These are phyloP conservation scores for Moricandia moricandioides DNA, from an alignment of 345 rosid genomes.

Conservation along the genomic window DNA sequence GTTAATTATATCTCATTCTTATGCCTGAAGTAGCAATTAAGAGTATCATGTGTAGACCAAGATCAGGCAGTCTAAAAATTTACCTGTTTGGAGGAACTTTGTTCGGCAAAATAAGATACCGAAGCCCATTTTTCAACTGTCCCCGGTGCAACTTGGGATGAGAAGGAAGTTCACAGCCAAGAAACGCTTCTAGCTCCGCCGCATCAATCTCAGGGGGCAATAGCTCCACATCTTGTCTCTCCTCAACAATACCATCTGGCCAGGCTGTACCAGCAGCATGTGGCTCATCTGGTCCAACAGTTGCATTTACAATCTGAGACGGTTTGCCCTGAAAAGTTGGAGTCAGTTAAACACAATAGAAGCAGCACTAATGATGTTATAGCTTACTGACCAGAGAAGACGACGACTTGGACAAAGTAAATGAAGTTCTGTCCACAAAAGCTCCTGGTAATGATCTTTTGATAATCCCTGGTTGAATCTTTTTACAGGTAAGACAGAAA, in stretches of 20 bases:
- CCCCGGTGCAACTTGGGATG: slow-evolving; percentile 88
- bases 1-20: background rate
- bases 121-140: slow-evolving; percentile 88
- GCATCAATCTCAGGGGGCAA: slow-evolving; percentile 48
- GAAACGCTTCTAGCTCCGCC: slow-evolving; percentile 55
- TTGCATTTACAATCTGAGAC: slow-evolving; percentile 53
- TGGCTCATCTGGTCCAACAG: slow-evolving; percentile 96
- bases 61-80: background rate
- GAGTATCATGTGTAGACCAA: background rate
- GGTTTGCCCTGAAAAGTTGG: slow-evolving; percentile 42
- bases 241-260: slow-evolving; percentile 68
- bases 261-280: slow-evolving; percentile 88
- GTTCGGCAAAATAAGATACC: slow-evolving; percentile 91
- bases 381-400: slow-evolving; percentile 47
- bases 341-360: slow-evolving; percentile 1
- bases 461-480: slow-evolving; percentile 34
- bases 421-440: slow-evolving; percentile 58
- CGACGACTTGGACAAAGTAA: slow-evolving; percentile 45
- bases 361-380: background rate
- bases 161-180: slow-evolving; percentile 70
- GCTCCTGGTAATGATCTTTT: slow-evolving; percentile 42
- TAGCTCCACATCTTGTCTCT: slow-evolving; percentile 64
- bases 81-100: slow-evolving; percentile 97
- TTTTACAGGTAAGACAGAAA: slow-evolving; percentile 46
- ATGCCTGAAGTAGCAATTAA: background rate